Evolutionary conservation across 2,329 filamentous ascomycete species (phyloP).

Genomic region (Penicillium italicum): DNA sequence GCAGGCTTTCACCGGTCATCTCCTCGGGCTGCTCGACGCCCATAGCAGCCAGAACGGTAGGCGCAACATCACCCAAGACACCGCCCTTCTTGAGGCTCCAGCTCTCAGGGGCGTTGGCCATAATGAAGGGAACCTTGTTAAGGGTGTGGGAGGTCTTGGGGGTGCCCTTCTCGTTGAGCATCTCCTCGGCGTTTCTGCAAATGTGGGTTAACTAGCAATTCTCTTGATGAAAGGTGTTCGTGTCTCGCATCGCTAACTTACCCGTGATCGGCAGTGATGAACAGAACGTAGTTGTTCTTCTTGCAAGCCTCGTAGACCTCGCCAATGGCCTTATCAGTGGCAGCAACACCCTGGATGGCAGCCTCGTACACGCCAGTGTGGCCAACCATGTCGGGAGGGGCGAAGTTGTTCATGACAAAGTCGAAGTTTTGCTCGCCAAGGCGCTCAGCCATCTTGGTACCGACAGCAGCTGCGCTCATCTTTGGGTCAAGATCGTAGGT

Average conservation of each 20-base stretch:
- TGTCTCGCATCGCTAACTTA: constrained; percentile 37
- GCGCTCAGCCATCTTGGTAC: constrained; percentile 82
- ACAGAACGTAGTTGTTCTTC: constrained; percentile 86
- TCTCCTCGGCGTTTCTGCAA: constrained; percentile 85
- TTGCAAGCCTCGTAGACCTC: constrained; percentile 91
- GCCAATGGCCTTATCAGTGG: constrained; percentile 92
- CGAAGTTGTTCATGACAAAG: constrained; percentile 99
- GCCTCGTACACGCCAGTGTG: constrained; percentile 98
- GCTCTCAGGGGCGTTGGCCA: constrained; percentile 91
- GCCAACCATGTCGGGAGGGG: constrained; percentile 97
- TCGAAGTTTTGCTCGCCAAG: constrained; percentile 82
- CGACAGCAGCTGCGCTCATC: constrained; percentile 91
- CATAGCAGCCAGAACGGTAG: constrained; percentile 89
- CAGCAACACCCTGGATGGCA: constrained; percentile 75
- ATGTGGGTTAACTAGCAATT: constrained; percentile 20
- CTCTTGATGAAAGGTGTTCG: background rate
- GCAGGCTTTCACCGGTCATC: constrained; percentile 83
- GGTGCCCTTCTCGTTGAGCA: constrained; percentile 92
- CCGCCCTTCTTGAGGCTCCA: constrained; percentile 82
- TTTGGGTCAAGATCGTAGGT: constrained; percentile 94
- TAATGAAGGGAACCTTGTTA: constrained; percentile 96
- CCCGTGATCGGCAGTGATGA: constrained; percentile 95
- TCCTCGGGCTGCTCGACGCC: constrained; percentile 83
- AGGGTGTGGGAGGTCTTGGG: constrained; percentile 98
- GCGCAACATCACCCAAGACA: constrained; percentile 95